Conservation (phyloP, 1,284 basidiomycete species). For the Boletus sp. region DNA sequence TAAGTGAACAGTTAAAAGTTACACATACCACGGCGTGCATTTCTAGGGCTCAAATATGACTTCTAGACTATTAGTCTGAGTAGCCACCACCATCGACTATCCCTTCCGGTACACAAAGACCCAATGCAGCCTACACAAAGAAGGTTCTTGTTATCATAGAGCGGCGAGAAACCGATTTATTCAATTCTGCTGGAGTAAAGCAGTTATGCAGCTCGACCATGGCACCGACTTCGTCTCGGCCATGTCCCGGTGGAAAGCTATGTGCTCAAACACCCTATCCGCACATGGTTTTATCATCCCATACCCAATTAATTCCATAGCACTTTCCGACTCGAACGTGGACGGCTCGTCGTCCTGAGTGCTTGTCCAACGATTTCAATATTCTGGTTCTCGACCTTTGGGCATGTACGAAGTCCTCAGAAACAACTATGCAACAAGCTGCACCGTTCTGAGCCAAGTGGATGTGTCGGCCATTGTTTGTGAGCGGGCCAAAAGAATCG, state of each 20-base stretch:
- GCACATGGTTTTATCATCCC: slow-evolving; percentile 74
- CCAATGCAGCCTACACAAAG: slow-evolving; percentile 79
- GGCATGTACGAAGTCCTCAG: slow-evolving; percentile 78
- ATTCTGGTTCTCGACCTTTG: slow-evolving; percentile 83
- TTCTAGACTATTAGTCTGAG: slow-evolving; percentile 28
- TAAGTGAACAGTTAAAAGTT: not conserved
- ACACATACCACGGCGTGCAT: slow-evolving; percentile 54
- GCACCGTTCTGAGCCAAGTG: slow-evolving; percentile 60
- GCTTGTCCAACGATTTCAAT: slow-evolving; percentile 75
- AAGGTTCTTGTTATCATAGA: slow-evolving; percentile 33
- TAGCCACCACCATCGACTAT: slow-evolving; percentile 73
- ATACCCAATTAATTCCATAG: slow-evolving; percentile 77
- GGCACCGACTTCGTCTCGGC: slow-evolving; percentile 76
- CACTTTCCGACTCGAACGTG: slow-evolving; percentile 65
- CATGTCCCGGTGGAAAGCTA: slow-evolving; percentile 63
- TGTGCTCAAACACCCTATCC: slow-evolving; percentile 70
- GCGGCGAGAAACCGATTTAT: slow-evolving; percentile 4
- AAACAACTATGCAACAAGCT: slow-evolving; percentile 77
- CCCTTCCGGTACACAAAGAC: slow-evolving; percentile 68
- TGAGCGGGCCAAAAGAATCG: slow-evolving; percentile 8
- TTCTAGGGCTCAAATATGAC: no score
- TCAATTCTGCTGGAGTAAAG: slow-evolving; percentile 76
- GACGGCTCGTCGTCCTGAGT: slow-evolving; percentile 66
- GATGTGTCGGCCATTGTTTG: not conserved
- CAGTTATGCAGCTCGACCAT: slow-evolving; percentile 89